Conservation (phyloP, 768 basidiomycete species). For the Pleurotus platypus region DNA sequence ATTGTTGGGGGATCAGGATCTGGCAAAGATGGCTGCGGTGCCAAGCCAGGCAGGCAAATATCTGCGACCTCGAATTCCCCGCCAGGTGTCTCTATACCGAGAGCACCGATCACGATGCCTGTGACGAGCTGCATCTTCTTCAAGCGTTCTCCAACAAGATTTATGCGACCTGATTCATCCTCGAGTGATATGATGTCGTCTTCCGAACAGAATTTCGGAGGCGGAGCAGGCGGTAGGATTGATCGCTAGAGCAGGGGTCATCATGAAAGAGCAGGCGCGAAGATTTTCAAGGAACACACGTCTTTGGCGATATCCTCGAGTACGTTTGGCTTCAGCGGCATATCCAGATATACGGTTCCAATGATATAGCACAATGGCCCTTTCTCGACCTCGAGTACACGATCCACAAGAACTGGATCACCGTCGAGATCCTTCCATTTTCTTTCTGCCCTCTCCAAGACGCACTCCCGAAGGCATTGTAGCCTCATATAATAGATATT, state of each 20-base stretch:
- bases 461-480: slow-evolving; percentile 32
- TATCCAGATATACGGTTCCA: slow-evolving; percentile 97
- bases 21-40: slow-evolving; percentile 44
- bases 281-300: slow-evolving; percentile 43
- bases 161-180: slow-evolving; percentile 92
- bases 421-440: slow-evolving; percentile 41
- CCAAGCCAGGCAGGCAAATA: slow-evolving; percentile 79
- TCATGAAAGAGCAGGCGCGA: slow-evolving; percentile 7
- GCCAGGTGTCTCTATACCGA: slow-evolving; percentile 84
- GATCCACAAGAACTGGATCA: slow-evolving; percentile 66
- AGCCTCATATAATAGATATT: slow-evolving; percentile 55
- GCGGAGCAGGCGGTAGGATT: slow-evolving; percentile 78
- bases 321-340: slow-evolving; percentile 99
- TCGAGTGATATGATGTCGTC: slow-evolving; percentile 88
- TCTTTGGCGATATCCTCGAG: slow-evolving; percentile 92
- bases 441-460: slow-evolving; percentile 34
- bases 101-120: slow-evolving; percentile 84
- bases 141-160: slow-evolving; percentile 76
- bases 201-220: slow-evolving; percentile 68
- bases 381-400: slow-evolving; percentile 85
- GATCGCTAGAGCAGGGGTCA: slow-evolving; percentile 58
- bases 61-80: slow-evolving; percentile 97
- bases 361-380: slow-evolving; percentile 85
- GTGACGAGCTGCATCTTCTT: slow-evolving; percentile 70
- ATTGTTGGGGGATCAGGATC: slow-evolving; percentile 37